Conservation (phyloP, 78 protist genomes). For the Monocercomonoides exilis region DNA sequence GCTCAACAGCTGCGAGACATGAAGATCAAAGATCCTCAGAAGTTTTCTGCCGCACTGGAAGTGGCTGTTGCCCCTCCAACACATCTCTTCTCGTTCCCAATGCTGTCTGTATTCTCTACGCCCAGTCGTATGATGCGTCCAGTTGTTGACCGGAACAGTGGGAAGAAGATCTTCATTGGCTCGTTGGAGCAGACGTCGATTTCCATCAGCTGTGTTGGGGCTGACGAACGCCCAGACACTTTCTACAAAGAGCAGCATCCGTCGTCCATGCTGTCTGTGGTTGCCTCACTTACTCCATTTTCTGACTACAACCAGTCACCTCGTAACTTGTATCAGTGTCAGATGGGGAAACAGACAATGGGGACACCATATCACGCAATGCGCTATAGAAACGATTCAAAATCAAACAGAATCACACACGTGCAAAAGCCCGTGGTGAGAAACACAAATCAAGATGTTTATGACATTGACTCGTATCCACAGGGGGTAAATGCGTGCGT, state of each 20-base stretch:
- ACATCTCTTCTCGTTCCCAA: constrained; percentile 29
- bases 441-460: constrained; percentile 24
- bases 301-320: constrained; percentile 93
- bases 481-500: constrained; percentile 88
- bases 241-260: constrained; percentile 69
- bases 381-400: constrained; percentile 83
- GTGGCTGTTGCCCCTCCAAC: not conserved
- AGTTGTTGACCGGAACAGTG: constrained; percentile 47
- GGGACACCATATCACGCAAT: constrained; percentile 70
- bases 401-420: constrained; percentile 67
- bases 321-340: constrained; percentile 96
- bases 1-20: not conserved
- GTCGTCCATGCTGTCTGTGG: constrained; percentile 60
- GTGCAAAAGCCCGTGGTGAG: constrained; percentile 70
- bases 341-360: constrained; percentile 91
- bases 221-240: constrained; percentile 38
- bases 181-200: constrained; percentile 79
- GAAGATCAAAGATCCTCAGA: not conserved
- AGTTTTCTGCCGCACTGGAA: not conserved
- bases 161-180: constrained; percentile 66
- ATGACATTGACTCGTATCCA: constrained; percentile 79
- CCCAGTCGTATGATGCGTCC: constrained; percentile 83
- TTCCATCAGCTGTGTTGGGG: constrained; percentile 56
- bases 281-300: constrained; percentile 92
- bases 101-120: constrained; percentile 54